These are phyloP conservation scores for Juncus effusus DNA, from an alignment of 176 grass and related monocot species.

Conservation along the genomic window DNA sequence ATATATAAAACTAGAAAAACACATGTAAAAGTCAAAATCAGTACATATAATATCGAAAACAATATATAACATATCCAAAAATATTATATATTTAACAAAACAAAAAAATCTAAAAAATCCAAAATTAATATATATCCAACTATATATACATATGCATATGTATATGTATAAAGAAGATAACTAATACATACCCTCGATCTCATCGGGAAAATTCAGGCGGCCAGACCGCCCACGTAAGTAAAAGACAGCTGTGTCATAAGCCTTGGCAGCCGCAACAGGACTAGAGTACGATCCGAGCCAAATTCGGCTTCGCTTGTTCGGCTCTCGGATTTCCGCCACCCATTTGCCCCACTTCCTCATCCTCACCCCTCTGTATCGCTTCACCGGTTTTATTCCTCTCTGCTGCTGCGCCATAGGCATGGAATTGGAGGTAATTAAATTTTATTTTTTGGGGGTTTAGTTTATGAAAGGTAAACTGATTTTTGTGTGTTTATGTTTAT, in stretches of 20 bases:
- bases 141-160: too few species aligned
- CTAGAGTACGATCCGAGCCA: conserved; percentile 86
- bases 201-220: conserved; percentile 87
- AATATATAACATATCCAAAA: too few species aligned
- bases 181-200: conserved; percentile 34
- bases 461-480: neutral
- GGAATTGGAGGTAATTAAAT: neutral
- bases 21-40: too few species aligned
- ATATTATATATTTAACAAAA: too few species aligned
- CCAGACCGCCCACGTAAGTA: conserved; percentile 74
- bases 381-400: neutral
- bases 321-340: conserved; percentile 85
- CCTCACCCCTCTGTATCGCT: conserved; percentile 69
- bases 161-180: too few species aligned
- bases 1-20: too few species aligned
- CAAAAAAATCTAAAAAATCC: too few species aligned
- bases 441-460: neutral
- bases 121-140: too few species aligned
- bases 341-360: conserved; percentile 98
- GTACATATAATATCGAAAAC: too few species aligned
- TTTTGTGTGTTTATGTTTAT: neutral
- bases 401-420: neutral
- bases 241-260: conserved; percentile 85
- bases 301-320: conserved; percentile 80
- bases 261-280: conserved; percentile 57